A percentile compares a stretch with the other conserved stretches of the same genome.
Evolutionary conservation across 2,329 filamentous ascomycete genomes (phyloP).

Genomic region (Corinectria fuckeliana): DNA sequence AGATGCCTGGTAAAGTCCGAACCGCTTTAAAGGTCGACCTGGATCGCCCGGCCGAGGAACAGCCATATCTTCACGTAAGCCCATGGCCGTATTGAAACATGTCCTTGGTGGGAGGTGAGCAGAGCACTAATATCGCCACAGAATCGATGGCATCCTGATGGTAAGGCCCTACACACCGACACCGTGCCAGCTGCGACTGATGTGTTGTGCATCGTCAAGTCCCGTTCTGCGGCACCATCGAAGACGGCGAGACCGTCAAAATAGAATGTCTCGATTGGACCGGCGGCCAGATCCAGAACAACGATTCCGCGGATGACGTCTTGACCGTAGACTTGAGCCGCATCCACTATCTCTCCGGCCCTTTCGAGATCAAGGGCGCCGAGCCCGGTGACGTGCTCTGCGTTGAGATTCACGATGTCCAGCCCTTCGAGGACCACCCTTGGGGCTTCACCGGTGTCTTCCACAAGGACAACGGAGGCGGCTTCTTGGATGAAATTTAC

Average conservation of each 20-base stretch:
- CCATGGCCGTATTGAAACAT: not conserved
- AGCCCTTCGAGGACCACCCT: constrained; percentile 82
- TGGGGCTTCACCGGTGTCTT: constrained; percentile 94
- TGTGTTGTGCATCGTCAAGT: constrained; percentile 56
- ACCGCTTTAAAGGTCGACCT: constrained; percentile 36
- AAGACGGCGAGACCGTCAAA: constrained; percentile 86
- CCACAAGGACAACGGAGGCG: constrained; percentile 80
- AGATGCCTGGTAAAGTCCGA: constrained; percentile 35
- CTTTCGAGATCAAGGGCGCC: constrained; percentile 84
- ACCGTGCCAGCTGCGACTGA: not conserved
- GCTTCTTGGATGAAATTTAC: constrained; percentile 87
- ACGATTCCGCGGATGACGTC: constrained; percentile 88
- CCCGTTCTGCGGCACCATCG: constrained; percentile 74
- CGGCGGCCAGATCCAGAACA: constrained; percentile 84
- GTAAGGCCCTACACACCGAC: constrained; percentile 52
- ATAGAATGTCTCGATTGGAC: constrained; percentile 92
- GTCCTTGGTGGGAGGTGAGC: not conserved
- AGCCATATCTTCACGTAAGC: constrained; percentile 36
- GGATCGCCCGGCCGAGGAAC: constrained; percentile 36
- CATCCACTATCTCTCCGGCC: constrained; percentile 87
- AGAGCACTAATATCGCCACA: not conserved
- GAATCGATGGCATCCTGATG: constrained; percentile 93
- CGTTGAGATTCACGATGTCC: constrained; percentile 91
- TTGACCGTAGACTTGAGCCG: constrained; percentile 83
- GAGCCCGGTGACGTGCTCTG: constrained; percentile 85